phyloP scores from a whole-genome alignment of 495 filamentous ascomycete genomes.

The Achaetomiella virescens region DNA sequence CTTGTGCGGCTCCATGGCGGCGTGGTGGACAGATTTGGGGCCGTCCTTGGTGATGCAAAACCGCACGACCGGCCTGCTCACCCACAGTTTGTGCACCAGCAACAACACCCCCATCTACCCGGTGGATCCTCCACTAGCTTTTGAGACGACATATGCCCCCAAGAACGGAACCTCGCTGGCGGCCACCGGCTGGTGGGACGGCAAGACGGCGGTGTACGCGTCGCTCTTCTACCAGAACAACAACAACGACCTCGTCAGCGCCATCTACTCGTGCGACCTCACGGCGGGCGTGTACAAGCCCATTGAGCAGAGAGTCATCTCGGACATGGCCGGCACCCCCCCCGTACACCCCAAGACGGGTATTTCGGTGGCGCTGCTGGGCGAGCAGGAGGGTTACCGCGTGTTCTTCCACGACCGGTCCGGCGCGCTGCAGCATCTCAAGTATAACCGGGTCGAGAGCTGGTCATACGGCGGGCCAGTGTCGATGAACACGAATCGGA shows the following conservation, averaged over 20 bases:
- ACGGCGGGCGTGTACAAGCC: slow-evolving; percentile 19
- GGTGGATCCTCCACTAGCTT: slow-evolving; percentile 16
- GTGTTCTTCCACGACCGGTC: slow-evolving; percentile 26
- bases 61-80: slow-evolving; percentile 23
- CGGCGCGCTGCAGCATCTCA: slow-evolving; percentile 18
- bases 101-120: slow-evolving; percentile 26
- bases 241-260: slow-evolving; percentile 27
- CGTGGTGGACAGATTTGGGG: slow-evolving; percentile 23
- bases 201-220: slow-evolving; percentile 16
- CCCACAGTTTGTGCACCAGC: slow-evolving; percentile 26
- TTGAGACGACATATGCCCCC: slow-evolving; percentile 13
- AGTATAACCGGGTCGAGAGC: slow-evolving; percentile 14
- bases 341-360: slow-evolving; percentile 15
- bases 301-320: slow-evolving; percentile 19
- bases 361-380: slow-evolving; percentile 22
- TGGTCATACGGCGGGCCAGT: slow-evolving; percentile 23
- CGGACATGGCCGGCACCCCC: slow-evolving; percentile 13
- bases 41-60: slow-evolving; percentile 27
- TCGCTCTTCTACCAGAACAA: slow-evolving; percentile 29
- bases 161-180: slow-evolving; percentile 26
- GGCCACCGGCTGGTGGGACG: slow-evolving; percentile 24
- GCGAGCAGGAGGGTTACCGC: slow-evolving; percentile 23
- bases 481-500: slow-evolving; percentile 18
- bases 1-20: slow-evolving; percentile 20
- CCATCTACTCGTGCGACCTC: slow-evolving; percentile 26